Evolutionary conservation across 1,284 basidiomycete genomes (phyloP).

Genomic region (Irpex sp.): DNA sequence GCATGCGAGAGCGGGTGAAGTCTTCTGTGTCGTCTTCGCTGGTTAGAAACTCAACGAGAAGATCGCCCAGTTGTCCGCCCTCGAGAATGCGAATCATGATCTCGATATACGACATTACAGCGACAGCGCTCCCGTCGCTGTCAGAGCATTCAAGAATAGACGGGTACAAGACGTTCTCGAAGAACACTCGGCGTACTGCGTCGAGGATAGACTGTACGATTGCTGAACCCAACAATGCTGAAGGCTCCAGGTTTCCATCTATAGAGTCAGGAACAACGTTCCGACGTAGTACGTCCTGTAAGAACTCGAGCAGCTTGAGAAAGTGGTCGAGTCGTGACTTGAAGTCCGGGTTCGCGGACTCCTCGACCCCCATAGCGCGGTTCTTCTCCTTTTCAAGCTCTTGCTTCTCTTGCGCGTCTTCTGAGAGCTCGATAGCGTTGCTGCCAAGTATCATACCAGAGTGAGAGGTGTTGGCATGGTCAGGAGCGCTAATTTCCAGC

Average conservation of each 20-base stretch:
- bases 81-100: slow-evolving; percentile 79
- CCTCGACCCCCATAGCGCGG: slow-evolving; percentile 65
- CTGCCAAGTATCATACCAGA: slow-evolving; percentile 67
- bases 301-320: slow-evolving; percentile 86
- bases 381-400: slow-evolving; percentile 52
- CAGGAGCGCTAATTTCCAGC: slow-evolving; percentile 60
- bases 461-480: slow-evolving; percentile 35
- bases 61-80: slow-evolving; percentile 63
- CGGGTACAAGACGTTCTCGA: slow-evolving; percentile 92
- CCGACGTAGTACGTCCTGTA: slow-evolving; percentile 82
- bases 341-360: slow-evolving; percentile 76
- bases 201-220: slow-evolving; percentile 81
- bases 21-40: slow-evolving; percentile 77
- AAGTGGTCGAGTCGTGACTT: slow-evolving; percentile 83
- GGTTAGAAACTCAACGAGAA: slow-evolving; percentile 77
- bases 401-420: slow-evolving; percentile 51
- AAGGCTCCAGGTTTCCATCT: slow-evolving; percentile 46
- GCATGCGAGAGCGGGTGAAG: slow-evolving; percentile 39
- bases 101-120: slow-evolving; percentile 96
- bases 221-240: slow-evolving; percentile 66
- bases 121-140: slow-evolving; percentile 89
- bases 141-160: slow-evolving; percentile 93
- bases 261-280: slow-evolving; percentile 43
- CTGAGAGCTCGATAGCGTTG: slow-evolving; percentile 36
- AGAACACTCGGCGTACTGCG: slow-evolving; percentile 81